Base-by-base conservation (phyloP, 2,329 filamentous ascomycete species). In the Tolypocladium ovalisporum region DNA sequence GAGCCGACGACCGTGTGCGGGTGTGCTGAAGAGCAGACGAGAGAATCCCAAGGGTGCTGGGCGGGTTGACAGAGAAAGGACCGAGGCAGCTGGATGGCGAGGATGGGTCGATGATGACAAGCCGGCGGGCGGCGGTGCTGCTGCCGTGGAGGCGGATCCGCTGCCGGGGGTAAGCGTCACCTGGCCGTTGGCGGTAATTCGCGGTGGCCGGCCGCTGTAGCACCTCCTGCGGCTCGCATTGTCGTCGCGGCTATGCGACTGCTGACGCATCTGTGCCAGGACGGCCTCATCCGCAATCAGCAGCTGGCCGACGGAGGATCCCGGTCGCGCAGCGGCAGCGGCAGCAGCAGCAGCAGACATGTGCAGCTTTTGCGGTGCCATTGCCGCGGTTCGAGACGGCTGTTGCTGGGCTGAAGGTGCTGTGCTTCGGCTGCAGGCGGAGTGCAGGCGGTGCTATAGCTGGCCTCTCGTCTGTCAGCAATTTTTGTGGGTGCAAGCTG, bases 1-100 rank as follows among this genome's bases (percentile, higher is more conserved):
- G 58, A 62, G 60, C 62, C 66, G 66, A 63, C 61, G 62, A 54
- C 52, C 36, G 53, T 44, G 52, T 34, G 47, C 47, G 29, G 19
- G 19, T 22, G 32, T 52, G 47, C 47, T 52, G 47, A 22, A 22
- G 55, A 58, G 42, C 55, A 53, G 17, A 29, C 49, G 52, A 44
- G 54, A 49, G 55, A 36, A 57, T 9, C 19, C 47, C 44, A 32
- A 36, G 24, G 51, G 54, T 49, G 49, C 57, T 34, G 57, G 51
- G 40, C 37, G 54, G 55, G 52, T 54, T 37, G 54, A 15, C 32
- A 36, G 40, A 19, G 47, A 54, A 19, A 24, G 27, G 37, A 32
- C 27, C 44, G 53, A 8, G 7, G 29, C 27, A 10, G 53, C 29
- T 29, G 44, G 27, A 52, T 24, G 34, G 52, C 36, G 53, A 39